Base-by-base conservation (phyloP, 176 grass and related monocot genomes). In the Puya raimondii region DNA sequence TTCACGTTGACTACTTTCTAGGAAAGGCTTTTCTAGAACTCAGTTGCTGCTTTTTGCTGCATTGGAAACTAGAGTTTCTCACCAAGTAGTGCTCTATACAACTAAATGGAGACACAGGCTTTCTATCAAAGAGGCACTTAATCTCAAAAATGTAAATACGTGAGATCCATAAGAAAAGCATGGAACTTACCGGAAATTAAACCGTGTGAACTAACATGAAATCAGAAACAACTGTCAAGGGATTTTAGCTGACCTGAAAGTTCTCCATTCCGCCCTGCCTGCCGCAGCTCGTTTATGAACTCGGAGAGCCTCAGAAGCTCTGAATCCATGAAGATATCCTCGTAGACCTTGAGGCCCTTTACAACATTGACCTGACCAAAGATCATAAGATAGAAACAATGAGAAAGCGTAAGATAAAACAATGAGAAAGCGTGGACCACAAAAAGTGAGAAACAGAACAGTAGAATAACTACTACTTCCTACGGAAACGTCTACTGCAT, bases 321-420 rank as follows among this genome's bases (percentile, higher is more conserved):
- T 1, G 84, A 91, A 65, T 81, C 75, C 42, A 87, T 94, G 76
- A 99, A 93, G 21, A 91, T 91, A 51, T 93, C 85, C 84, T 99
- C 95, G 67, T 94, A 99, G 70, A 94, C 75, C 87, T 99, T 99
- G 63, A 99, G 64, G 25, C 95, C 95, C 76, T 99, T 99, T 48
- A 99, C 90, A 8, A 99, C 85, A n/a, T 99, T 99, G 73, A 99
- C 95, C 95, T 99, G 88, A 57, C 64, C 50, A 68, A 23, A 74
- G 13, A 77, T 82, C 13, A 70, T 71, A 52, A 71, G 20, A 17
- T 17, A 21, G 56, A 16, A 79, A 48, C 64, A 69, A 72, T 59
- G n/a, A 33, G 29, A 59, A 59, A 56, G 12, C 13, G n/a, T 8
- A n/a, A 56, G 12, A 15, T 56, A 56, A 12, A 12, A 56, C n/a